Conservation (phyloP, 2,329 filamentous ascomycete species). For the Curvularia sp. region DNA sequence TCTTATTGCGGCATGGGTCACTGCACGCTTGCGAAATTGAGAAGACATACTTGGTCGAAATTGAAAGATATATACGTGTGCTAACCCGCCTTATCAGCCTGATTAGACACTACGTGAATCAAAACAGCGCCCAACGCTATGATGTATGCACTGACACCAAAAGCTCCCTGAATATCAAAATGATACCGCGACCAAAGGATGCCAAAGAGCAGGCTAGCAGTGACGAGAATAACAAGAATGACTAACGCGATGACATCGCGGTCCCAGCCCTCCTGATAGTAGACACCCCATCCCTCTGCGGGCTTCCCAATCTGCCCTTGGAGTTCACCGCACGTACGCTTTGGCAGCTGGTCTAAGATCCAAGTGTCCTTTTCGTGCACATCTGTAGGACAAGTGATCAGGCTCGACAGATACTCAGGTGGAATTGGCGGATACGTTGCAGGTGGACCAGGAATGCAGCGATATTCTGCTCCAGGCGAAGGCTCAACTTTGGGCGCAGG, state of each 20-base stretch:
- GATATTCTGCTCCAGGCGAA: conserved; percentile 31
- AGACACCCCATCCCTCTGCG: conserved; percentile 40
- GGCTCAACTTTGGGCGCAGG: conserved; percentile 32
- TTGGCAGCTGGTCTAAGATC: conserved; percentile 34
- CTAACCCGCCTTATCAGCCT: background rate
- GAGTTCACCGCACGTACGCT: conserved; percentile 29
- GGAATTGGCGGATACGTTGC: conserved; percentile 29
- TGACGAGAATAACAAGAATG: conserved; percentile 23
- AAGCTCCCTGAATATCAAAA: conserved; percentile 36
- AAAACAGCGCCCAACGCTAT: conserved; percentile 16
- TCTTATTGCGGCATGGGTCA: conserved; percentile 12
- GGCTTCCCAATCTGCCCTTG: conserved; percentile 25
- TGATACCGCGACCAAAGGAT: conserved; percentile 31
- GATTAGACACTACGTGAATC: conserved; percentile 10
- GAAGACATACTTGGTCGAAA: background rate
- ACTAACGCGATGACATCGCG: conserved; percentile 20
- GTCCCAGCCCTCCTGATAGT: conserved; percentile 35
- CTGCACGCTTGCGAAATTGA: conserved; percentile 11
- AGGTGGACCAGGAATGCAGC: conserved; percentile 29
- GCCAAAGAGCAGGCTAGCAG: conserved; percentile 30
- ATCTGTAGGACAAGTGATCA: conserved; percentile 28
- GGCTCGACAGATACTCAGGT: conserved; percentile 28
- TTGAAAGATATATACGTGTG: background rate
- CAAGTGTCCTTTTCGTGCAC: conserved; percentile 27
- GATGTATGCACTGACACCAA: conserved; percentile 28